Evolutionary conservation across 345 rosid genomes (phyloP).

Genomic region (Gossypium turneri): DNA sequence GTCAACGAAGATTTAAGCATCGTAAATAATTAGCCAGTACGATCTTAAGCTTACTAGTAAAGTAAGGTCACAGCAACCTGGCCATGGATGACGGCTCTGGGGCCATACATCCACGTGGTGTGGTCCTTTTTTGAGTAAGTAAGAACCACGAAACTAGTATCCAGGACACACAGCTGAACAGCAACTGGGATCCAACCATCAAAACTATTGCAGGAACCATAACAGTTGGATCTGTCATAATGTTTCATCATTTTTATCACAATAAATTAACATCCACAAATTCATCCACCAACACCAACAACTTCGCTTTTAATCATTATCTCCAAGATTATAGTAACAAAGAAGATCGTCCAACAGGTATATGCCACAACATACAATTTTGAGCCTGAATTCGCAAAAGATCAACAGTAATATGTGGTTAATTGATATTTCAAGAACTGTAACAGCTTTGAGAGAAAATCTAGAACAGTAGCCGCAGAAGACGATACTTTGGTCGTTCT

Average conservation of each 20-base stretch:
- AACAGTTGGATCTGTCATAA: conserved; percentile 23
- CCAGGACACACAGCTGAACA: conserved; percentile 11
- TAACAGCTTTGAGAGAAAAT: background rate
- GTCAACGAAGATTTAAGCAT: too few relatives aligned
- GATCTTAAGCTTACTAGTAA: background rate
- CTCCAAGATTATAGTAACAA: background rate
- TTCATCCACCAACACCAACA: background rate
- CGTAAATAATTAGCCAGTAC: too few relatives aligned
- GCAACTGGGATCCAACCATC: conserved; percentile 14
- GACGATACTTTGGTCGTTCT: background rate
- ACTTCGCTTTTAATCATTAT: background rate
- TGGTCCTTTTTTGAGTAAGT: conserved; percentile 10
- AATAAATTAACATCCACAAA: background rate
- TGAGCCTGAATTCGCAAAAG: background rate
- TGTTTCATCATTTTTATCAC: background rate
- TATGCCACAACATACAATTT: background rate
- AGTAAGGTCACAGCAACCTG: background rate
- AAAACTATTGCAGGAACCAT: background rate
- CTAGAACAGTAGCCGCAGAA: background rate
- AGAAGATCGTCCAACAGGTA: background rate
- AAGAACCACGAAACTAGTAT: conserved; percentile 5
- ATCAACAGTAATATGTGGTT: background rate
- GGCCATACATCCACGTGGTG: conserved; percentile 24
- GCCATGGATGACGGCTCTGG: background rate
- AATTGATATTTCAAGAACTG: background rate